Evolutionary conservation across 2,329 filamentous ascomycete species (phyloP).

Genomic region (Trichoderma atrobrunneum): DNA sequence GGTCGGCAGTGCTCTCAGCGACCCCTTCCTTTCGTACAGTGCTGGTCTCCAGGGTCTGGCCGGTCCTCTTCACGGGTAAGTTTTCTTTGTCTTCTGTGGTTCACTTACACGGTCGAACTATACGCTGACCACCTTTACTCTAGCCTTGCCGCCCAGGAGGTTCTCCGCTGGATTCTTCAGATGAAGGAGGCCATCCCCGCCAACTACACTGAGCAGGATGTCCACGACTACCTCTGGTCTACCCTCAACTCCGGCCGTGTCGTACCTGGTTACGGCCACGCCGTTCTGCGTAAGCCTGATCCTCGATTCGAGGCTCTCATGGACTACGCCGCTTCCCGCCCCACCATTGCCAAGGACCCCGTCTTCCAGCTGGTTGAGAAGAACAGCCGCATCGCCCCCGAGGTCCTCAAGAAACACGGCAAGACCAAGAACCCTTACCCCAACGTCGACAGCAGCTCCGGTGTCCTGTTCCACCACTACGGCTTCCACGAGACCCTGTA

Average conservation of each 20-base stretch:
- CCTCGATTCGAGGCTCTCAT: slow-evolving; percentile 95
- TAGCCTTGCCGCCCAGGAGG: slow-evolving; percentile 89
- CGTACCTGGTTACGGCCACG: slow-evolving; percentile 92
- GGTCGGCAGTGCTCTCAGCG: slow-evolving; percentile 89
- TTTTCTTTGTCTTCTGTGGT: not conserved
- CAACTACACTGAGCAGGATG: slow-evolving; percentile 74
- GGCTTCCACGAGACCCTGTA: slow-evolving; percentile 97
- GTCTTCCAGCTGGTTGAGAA: slow-evolving; percentile 92
- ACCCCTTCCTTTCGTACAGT: slow-evolving; percentile 94
- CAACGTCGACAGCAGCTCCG: slow-evolving; percentile 91
- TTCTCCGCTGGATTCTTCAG: slow-evolving; percentile 92
- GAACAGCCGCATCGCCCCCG: slow-evolving; percentile 87
- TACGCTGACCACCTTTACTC: not conserved
- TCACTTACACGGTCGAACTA: not conserved
- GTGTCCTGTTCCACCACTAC: slow-evolving; percentile 96
- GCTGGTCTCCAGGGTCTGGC: slow-evolving; percentile 93
- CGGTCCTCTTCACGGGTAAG: slow-evolving; percentile 66
- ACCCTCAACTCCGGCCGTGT: slow-evolving; percentile 93
- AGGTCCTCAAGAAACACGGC: slow-evolving; percentile 88
- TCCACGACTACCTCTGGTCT: slow-evolving; percentile 86
- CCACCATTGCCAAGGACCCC: slow-evolving; percentile 81
- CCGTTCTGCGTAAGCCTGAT: slow-evolving; percentile 93
- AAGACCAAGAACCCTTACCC: slow-evolving; percentile 99
- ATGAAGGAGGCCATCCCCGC: slow-evolving; percentile 88
- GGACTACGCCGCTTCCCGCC: slow-evolving; percentile 84